Conservation (phyloP, 305 asterid genomes). For the Plantago coronopus region DNA sequence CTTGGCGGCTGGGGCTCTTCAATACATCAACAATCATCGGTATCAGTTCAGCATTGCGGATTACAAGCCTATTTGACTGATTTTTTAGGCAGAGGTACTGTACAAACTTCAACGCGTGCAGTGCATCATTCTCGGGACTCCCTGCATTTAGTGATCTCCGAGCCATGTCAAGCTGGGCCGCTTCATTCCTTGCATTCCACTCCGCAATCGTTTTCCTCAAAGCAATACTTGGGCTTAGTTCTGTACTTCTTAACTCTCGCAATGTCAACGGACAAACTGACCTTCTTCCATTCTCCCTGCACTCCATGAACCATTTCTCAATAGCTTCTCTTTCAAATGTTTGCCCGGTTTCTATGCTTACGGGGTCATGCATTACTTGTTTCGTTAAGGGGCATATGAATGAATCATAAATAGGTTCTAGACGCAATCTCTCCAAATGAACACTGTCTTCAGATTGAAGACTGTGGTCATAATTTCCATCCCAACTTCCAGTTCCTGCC, state of each 20-base stretch:
- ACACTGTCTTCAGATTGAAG: constrained; percentile 74
- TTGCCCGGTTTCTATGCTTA: constrained; percentile 78
- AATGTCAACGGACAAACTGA: constrained; percentile 73
- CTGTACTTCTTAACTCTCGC: constrained; percentile 65
- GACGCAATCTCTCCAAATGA: constrained; percentile 67
- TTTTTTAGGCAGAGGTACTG: constrained; percentile 62
- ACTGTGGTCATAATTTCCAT: constrained; percentile 53
- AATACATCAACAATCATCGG: constrained; percentile 75
- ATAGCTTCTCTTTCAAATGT: constrained; percentile 90
- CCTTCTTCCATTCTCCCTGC: constrained; percentile 62
- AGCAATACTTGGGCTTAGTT: constrained; percentile 85
- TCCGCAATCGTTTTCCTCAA: constrained; percentile 80
- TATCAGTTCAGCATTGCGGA: constrained; percentile 68
- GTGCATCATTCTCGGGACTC: constrained; percentile 57
- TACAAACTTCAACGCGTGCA: constrained; percentile 62
- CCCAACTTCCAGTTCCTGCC: constrained; percentile 83
- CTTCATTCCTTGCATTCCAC: constrained; percentile 97
- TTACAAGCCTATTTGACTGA: constrained; percentile 54
- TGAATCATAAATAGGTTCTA: constrained; percentile 85
- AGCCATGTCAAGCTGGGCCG: constrained; percentile 88
- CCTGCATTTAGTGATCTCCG: constrained; percentile 51
- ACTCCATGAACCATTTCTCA: constrained; percentile 80
- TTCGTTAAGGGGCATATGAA: constrained; percentile 85
- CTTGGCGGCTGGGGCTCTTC: constrained; percentile 63
- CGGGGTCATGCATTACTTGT: constrained; percentile 93